Evolutionary conservation across 441 rosid genomes (phyloP).

Genomic region (Populus hybrid): DNA sequence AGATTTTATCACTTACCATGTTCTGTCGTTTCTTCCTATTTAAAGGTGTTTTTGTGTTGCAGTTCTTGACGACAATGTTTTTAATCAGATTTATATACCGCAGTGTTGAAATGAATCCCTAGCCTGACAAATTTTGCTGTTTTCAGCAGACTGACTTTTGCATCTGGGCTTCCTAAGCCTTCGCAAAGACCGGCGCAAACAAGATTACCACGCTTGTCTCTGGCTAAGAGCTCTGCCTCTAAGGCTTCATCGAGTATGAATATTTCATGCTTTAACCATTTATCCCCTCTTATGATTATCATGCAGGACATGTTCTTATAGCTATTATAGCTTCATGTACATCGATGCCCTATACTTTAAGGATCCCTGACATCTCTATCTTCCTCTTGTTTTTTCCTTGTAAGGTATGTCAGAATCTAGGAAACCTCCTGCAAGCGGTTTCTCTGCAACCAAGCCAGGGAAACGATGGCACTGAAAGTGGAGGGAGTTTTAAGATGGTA

Average conservation of each 20-base stretch:
- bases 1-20: not conserved
- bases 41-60: not conserved
- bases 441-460: constrained; percentile 40
- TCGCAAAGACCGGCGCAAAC: constrained; percentile 41
- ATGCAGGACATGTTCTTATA: not conserved
- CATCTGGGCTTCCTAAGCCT: constrained; percentile 66
- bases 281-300: not conserved
- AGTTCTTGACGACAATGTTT: not conserved
- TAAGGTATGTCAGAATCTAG: constrained; percentile 36
- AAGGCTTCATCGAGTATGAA: constrained; percentile 54
- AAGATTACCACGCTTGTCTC: constrained; percentile 52
- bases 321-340: not conserved
- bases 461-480: constrained; percentile 42
- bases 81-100: not conserved
- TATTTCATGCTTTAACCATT: not conserved
- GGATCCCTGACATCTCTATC: not conserved
- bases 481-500: constrained; percentile 10
- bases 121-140: constrained; percentile 6
- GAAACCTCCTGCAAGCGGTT: constrained; percentile 36
- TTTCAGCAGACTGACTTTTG: constrained; percentile 34
- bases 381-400: not conserved
- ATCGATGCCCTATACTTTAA: not conserved
- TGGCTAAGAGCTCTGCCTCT: constrained; percentile 47
- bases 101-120: not conserved
- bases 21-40: not conserved